These are phyloP conservation scores for Mortierella sp. DNA, from an alignment of 371 early-diverging fungal genomes.

Conservation along the genomic window DNA sequence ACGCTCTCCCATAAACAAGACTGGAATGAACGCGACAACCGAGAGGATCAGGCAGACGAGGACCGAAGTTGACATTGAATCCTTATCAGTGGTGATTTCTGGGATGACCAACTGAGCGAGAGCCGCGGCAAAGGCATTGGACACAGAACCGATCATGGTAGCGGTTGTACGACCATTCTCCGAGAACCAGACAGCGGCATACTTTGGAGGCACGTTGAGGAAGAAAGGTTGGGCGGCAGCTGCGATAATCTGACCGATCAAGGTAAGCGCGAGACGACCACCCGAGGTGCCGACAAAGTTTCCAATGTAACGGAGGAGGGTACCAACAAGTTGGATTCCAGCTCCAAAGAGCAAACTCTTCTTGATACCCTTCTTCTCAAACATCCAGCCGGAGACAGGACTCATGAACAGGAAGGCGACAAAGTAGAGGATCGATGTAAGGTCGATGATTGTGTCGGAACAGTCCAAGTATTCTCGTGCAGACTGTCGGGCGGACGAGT, in stretches of 20 bases:
- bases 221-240: constrained; percentile 71
- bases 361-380: constrained; percentile 60
- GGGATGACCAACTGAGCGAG: constrained; percentile 67
- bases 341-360: constrained; percentile 62
- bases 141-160: constrained; percentile 64
- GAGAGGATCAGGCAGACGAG: constrained; percentile 61
- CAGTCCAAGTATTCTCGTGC: constrained; percentile 40
- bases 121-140: constrained; percentile 63
- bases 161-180: constrained; percentile 71
- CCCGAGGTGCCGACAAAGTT: constrained; percentile 54
- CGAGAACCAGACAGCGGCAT: constrained; percentile 74
- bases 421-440: constrained; percentile 62
- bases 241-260: constrained; percentile 70
- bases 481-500: constrained; percentile 31
- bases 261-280: constrained; percentile 57
- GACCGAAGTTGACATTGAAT: constrained; percentile 56
- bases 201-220: constrained; percentile 69
- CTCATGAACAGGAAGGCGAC: constrained; percentile 58
- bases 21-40: constrained; percentile 58
- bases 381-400: constrained; percentile 60
- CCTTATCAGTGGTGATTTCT: constrained; percentile 54
- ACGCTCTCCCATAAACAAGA: constrained; percentile 58
- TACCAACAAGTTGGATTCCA: constrained; percentile 58
- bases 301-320: constrained; percentile 69
- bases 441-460: constrained; percentile 42